phyloP scores from a whole-genome alignment of 768 basidiomycete genomes.

The Agrocybe praecox region DNA sequence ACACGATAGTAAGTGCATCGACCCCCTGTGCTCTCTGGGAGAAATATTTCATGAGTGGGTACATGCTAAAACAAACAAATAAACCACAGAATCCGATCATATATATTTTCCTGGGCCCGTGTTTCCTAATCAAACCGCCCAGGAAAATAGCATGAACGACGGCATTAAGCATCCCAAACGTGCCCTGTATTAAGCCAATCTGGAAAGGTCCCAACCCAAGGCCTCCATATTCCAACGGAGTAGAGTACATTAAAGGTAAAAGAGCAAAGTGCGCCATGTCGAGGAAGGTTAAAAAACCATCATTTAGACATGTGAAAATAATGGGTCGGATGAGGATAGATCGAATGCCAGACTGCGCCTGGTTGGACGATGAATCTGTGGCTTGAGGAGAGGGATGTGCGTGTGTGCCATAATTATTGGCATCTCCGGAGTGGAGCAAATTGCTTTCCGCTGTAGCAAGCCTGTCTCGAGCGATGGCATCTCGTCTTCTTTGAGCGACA shows the following conservation, averaged over 20 bases:
- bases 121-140: conserved; percentile 16
- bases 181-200: conserved; percentile 56
- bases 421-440: conserved; percentile 8
- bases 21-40: conserved; percentile 35
- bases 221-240: conserved; percentile 62
- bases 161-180: conserved; percentile 28
- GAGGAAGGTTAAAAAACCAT: conserved; percentile 36
- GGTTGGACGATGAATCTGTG: conserved; percentile 1
- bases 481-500: conserved; percentile 11
- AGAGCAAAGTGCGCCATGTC: conserved; percentile 40
- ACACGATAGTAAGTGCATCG: conserved; percentile 29
- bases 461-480: background rate
- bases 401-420: conserved; percentile 13
- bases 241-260: conserved; percentile 51
- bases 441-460: conserved; percentile 2
- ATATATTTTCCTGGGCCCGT: conserved; percentile 30
- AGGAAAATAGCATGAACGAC: conserved; percentile 16
- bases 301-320: conserved; percentile 31
- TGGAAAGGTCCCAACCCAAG: conserved; percentile 62
- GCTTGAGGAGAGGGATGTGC: background rate
- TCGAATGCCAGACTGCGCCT: conserved; percentile 20
- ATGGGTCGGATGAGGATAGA: conserved; percentile 31
- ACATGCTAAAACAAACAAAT: conserved; percentile 29
- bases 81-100: conserved; percentile 29
- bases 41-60: conserved; percentile 36